Evolutionary conservation across 164 flowering plant species (phyloP).

Genomic region (Tetrastigma voinierianum): DNA sequence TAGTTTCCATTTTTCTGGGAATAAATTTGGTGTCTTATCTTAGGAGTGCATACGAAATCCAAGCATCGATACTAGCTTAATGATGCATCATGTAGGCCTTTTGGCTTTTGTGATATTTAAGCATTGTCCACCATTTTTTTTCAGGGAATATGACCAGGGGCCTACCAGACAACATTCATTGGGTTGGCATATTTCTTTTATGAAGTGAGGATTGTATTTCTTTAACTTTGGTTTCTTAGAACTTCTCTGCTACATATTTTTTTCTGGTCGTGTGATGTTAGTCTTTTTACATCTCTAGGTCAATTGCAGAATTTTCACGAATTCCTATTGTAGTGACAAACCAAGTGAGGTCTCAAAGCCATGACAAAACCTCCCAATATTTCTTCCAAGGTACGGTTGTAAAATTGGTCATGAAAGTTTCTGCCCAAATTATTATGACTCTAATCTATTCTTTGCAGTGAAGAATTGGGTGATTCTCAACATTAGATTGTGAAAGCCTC

Average conservation of each 20-base stretch:
- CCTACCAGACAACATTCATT: constrained; percentile 46
- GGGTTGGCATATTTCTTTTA: constrained; percentile 84
- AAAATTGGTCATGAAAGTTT: too few species aligned
- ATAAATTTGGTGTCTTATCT: too few species aligned
- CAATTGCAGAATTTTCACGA: constrained; percentile 75
- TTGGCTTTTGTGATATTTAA: too few species aligned
- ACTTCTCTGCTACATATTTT: background rate
- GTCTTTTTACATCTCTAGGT: constrained; percentile 34
- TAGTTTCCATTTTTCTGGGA: too few species aligned
- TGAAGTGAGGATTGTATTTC: constrained; percentile 48
- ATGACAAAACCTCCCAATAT: constrained; percentile 41
- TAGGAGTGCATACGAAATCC: too few species aligned
- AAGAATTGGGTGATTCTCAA: constrained; percentile 14
- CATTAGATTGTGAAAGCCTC: background rate
- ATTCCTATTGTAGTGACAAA: constrained; percentile 83
- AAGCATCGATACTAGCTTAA: too few species aligned
- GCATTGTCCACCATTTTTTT: constrained; percentile 4
- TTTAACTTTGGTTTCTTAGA: background rate
- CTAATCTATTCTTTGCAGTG: constrained; percentile 31
- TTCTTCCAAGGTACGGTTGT: constrained; percentile 59
- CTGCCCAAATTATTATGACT: background rate
- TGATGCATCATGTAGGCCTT: too few species aligned
- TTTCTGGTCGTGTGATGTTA: constrained; percentile 7
- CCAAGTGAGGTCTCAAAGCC: constrained; percentile 72
- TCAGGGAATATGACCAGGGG: constrained; percentile 55